Conservation (phyloP, 129 eudicot species). For the Calendula officinalis region DNA sequence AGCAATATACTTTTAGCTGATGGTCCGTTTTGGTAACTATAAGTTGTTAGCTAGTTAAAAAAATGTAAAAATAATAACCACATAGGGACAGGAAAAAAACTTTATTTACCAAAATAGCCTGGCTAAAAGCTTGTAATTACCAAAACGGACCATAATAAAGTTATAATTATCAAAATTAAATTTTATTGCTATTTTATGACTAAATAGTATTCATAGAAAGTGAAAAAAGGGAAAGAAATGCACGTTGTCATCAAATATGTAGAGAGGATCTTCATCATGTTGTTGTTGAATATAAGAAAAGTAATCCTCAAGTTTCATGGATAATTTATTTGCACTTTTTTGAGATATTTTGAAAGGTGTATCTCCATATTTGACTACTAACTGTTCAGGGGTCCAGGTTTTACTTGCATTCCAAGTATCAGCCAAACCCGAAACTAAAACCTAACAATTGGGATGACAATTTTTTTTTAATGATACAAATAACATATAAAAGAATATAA, state of each 20-base stretch:
- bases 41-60: no score
- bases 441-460: slow-evolving; percentile 36
- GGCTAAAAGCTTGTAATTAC: no score
- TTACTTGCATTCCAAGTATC: slow-evolving; percentile 82
- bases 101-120: no score
- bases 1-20: no score
- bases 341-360: slow-evolving; percentile 77
- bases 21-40: no score
- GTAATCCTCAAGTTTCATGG: slow-evolving; percentile 77
- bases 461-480: no score
- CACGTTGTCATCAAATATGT: slow-evolving; percentile 88
- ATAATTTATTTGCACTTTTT: slow-evolving; percentile 60
- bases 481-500: slow-evolving; percentile 15
- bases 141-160: no score
- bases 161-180: no score
- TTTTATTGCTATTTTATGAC: no score
- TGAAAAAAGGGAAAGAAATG: slow-evolving; percentile 9
- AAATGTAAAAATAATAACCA: no score
- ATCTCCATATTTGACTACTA: slow-evolving; percentile 58
- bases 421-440: slow-evolving; percentile 76
- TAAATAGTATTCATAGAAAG: slow-evolving; percentile 10
- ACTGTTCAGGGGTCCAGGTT: slow-evolving; percentile 77
- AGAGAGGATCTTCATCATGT: slow-evolving; percentile 97
- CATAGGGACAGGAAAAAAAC: no score
- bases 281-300: slow-evolving; percentile 71